Evolutionary conservation across 176 grass and related monocot species (phyloP), one percentile per base, ranked within the genome.

Genomic region (Eremochloa ophiuroides): DNA sequence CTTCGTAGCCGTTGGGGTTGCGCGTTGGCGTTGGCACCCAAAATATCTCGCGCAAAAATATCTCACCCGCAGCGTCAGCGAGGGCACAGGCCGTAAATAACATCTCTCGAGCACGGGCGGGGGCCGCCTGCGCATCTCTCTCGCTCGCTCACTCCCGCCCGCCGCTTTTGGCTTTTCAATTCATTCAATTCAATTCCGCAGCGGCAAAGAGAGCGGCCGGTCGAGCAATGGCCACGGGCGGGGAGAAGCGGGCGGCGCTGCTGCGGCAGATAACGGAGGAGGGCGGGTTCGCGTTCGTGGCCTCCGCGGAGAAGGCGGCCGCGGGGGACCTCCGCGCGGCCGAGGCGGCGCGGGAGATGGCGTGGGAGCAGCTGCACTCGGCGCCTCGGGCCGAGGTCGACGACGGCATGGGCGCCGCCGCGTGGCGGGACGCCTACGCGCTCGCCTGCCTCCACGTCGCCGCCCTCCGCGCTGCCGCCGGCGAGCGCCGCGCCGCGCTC

Each of bases 291-390:
- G 95, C 95, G 55, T 98, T 92, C 88, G 95, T 91, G 42, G 85
- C 92, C 10, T 98, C 90, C 0, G 92, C 75, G 60, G 90, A 98
- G 86, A 93, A 93, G 84, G 95, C 92, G 71, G 92, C 90, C 4
- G 62, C 78, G 27, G 95, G 95, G 70, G 90, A 98, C 79, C 75
- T 95, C 42, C 90, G 88, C 40, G 90, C 95, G 34, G 95, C 90
- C 61, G 92, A 95, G 88, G 95, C 84, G 78, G 92, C 92, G 40
- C 47, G 90, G 59, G 95, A 95, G 88, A 98, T 98, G 92, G 95
- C 95, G 30, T 95, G 95, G 95, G 92, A 98, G 86, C 95, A 98
- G 78, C 90, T 98, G 53, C 95, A 98, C 88, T 91, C 88, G 8
- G 84, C 88, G 40, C 95, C 92, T 1, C 82, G 95, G 82, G 51